Conservation (phyloP, 1,284 basidiomycete genomes). For the Cryptococcus floricola region DNA sequence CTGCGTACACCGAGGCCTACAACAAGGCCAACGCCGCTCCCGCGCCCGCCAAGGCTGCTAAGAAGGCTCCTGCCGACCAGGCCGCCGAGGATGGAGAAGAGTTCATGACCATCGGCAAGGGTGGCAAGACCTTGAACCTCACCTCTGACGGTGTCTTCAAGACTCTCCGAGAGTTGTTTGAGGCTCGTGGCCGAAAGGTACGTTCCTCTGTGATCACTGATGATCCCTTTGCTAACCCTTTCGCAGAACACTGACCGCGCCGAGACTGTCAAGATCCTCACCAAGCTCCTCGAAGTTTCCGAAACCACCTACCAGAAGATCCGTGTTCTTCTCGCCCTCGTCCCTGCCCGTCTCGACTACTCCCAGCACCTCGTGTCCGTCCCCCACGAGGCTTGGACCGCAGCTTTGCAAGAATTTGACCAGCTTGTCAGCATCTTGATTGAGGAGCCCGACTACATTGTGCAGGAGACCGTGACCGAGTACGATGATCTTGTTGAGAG, state of each 20-base stretch:
- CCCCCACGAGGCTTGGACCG: conserved; percentile 87
- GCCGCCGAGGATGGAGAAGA: conserved; percentile 57
- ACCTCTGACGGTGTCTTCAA: conserved; percentile 91
- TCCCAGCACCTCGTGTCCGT: conserved; percentile 62
- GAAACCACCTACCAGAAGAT: conserved; percentile 85
- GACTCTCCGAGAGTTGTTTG: conserved; percentile 83
- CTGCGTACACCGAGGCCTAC: conserved; percentile 78
- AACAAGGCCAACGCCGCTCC: conserved; percentile 55
- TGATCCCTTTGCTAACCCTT: background rate
- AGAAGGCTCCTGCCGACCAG: conserved; percentile 37
- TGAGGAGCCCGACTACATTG: conserved; percentile 64
- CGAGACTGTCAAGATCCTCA: conserved; percentile 88
- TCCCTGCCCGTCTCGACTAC: conserved; percentile 96
- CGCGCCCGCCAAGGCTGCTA: conserved; percentile 52
- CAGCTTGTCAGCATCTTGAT: conserved; percentile 75
- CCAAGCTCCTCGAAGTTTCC: conserved; percentile 82
- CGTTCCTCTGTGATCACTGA: conserved; percentile 12
- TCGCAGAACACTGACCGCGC: conserved; percentile 87
- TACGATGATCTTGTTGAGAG: conserved; percentile 91
- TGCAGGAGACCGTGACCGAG: conserved; percentile 78
- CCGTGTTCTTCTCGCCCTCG: conserved; percentile 85
- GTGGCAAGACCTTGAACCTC: conserved; percentile 77
- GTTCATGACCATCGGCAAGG: conserved; percentile 89
- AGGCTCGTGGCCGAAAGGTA: conserved; percentile 94
- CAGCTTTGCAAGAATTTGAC: conserved; percentile 84